phyloP scores from a whole-genome alignment of 495 filamentous ascomycete genomes.

The Aspergillus bridgeri region DNA sequence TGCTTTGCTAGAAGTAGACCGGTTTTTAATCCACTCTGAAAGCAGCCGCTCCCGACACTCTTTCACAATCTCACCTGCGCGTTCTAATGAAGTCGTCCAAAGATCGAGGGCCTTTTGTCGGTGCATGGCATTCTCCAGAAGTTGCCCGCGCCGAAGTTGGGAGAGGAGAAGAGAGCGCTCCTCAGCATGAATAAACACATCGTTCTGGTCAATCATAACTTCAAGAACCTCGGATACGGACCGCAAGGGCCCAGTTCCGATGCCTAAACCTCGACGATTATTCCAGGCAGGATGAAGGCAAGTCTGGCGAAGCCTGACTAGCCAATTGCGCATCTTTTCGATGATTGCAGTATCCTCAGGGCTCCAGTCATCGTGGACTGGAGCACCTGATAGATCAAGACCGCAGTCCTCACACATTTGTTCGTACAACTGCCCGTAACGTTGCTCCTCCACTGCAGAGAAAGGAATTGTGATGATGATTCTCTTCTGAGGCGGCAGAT shows the following conservation, averaged over 20 bases:
- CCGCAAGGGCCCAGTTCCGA: conserved; percentile 60
- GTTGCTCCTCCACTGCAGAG: conserved; percentile 80
- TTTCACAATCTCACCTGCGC: conserved; percentile 53
- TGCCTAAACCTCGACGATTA: conserved; percentile 67
- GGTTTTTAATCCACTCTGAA: conserved; percentile 39
- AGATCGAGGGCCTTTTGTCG: conserved; percentile 58
- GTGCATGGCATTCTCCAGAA: conserved; percentile 62
- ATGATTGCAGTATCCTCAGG: conserved; percentile 52
- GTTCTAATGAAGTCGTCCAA: conserved; percentile 60
- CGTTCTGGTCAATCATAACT: conserved; percentile 83
- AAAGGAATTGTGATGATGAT: conserved; percentile 88
- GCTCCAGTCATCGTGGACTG: conserved; percentile 58
- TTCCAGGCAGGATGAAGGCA: conserved; percentile 74
- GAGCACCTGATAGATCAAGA: conserved; percentile 60
- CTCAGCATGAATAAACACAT: conserved; percentile 57
- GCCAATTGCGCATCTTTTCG: conserved; percentile 67
- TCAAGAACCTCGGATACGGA: conserved; percentile 81
- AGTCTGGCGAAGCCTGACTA: conserved; percentile 71
- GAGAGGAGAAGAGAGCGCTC: conserved; percentile 61
- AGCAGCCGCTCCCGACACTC: conserved; percentile 63
- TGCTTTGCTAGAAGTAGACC: conserved; percentile 1
- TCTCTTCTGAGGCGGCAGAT: conserved; percentile 70
- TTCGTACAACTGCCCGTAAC: conserved; percentile 69
- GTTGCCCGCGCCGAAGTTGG: conserved; percentile 65
- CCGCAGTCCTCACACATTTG: conserved; percentile 69